Conservation (phyloP, 2,329 filamentous ascomycete species). For the Exophiala sideris region DNA sequence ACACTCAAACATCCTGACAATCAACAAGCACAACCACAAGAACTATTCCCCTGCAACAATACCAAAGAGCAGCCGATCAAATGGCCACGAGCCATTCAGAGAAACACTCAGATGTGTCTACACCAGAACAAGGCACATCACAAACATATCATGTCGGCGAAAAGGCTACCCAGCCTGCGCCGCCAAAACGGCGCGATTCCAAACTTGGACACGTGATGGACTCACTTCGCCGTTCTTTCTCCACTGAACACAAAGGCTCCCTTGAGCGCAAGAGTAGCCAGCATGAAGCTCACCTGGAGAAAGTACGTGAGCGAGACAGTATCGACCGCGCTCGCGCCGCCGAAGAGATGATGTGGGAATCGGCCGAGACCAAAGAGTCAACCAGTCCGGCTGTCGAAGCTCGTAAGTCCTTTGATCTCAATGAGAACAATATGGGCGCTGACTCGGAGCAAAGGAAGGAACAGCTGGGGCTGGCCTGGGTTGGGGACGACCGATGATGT, state of each 20-base stretch:
- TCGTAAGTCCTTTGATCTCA: conserved; percentile 10
- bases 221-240: conserved; percentile 13
- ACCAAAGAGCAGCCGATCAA: conserved; percentile 3
- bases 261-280: conserved; percentile 1
- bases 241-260: conserved; percentile 18
- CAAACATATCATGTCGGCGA: background rate
- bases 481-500: conserved; percentile 2
- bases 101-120: background rate
- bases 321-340: conserved; percentile 3
- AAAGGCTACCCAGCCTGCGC: background rate
- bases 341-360: conserved; percentile 2
- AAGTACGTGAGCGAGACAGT: conserved; percentile 4
- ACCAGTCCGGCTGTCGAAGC: conserved; percentile 21
- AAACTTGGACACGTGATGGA: conserved; percentile 18
- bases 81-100: conserved; percentile 10
- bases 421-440: conserved; percentile 24
- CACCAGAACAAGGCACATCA: background rate
- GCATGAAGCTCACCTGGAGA: conserved; percentile 1
- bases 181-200: conserved; percentile 8
- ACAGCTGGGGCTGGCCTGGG: conserved; percentile 17
- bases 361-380: conserved; percentile 9
- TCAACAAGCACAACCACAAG: background rate
- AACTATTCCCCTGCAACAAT: conserved; percentile 2
- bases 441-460: conserved; percentile 12
- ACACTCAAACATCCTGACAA: background rate